Evolutionary conservation across 768 basidiomycete genomes (phyloP), one percentile per base, ranked within the genome.

Genomic region (Dioszegia aurantiaca): DNA sequence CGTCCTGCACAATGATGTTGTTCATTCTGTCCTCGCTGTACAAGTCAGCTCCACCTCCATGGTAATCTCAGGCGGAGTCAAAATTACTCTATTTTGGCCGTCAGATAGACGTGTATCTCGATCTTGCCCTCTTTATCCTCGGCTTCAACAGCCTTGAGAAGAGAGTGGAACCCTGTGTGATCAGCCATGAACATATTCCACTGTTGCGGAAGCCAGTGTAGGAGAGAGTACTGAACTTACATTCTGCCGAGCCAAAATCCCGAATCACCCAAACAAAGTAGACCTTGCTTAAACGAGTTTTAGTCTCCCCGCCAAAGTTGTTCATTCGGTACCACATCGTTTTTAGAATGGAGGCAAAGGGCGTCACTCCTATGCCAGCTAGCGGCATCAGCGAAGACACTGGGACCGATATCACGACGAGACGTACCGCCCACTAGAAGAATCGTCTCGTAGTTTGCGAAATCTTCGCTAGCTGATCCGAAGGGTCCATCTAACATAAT

Each of bases 401-500:
- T 17, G 19, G 14, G 8, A 28, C 17, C 56, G 14, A 24, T 31
- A 17, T n/a, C n/a, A n/a, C n/a, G 19, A 26, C 24, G 26, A 28
- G 23, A 58, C 67, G 44, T 26, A 72, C 70, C 70, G 64, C 90
- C 92, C 45, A 93, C 89, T 37, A 95, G 84, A 30, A 94, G 78
- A 33, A 92, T 82, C 0, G 89, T 88, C 78, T 95, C 91, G 64
- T 84, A 92, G 58, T 74, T 90, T 73, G 89, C 80, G 73, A 88
- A 93, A 73, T 93, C 90, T 75, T 98, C 93, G 40, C 85, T 86
- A 9, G 93, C 90, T 60, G 84, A 86, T 14, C 93, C 93, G 72
- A 95, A 97, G 4, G 93, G 93, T 16, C 73, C 93, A 69, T 97
- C 93, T 48, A 97, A 84, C 92, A 95, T 95, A 69, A 97, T 81